Evolutionary conservation across 192 early-diverging fungal species (phyloP).

Genomic region (Coemansia sp.): DNA sequence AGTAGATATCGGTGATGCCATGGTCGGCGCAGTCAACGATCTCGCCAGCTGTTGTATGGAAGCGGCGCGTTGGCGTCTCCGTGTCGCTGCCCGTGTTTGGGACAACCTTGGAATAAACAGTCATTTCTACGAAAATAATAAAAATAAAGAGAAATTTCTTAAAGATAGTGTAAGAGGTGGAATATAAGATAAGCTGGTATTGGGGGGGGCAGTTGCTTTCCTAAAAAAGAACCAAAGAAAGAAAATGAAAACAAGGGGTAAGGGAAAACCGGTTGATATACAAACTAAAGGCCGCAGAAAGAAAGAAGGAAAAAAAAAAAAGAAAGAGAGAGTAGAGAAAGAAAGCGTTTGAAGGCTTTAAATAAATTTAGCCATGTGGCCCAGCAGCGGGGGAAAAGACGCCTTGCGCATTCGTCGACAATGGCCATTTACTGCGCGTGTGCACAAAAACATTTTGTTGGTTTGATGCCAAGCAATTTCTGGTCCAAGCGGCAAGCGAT

Average conservation of each 20-base stretch:
- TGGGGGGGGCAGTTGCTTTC: neutral
- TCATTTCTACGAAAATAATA: conserved; percentile 13
- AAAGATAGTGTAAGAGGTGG: neutral
- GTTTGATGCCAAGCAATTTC: neutral
- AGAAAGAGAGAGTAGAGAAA: neutral
- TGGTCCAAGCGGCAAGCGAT: neutral
- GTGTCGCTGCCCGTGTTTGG: conserved; percentile 29
- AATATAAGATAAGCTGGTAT: neutral
- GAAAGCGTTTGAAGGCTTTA: neutral
- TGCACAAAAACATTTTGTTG: neutral
- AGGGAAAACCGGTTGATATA: no score
- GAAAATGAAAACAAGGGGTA: no score
- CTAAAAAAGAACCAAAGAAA: neutral
- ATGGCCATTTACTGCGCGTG: neutral
- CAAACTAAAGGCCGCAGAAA: no score
- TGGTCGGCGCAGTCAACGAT: conserved; percentile 40
- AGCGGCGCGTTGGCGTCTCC: conserved; percentile 42
- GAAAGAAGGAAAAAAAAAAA: neutral
- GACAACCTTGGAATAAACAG: conserved; percentile 33
- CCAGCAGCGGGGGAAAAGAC: neutral
- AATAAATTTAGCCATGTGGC: no score
- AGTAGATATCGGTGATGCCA: conserved; percentile 37
- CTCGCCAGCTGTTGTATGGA: conserved; percentile 32
- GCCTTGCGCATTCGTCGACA: neutral
- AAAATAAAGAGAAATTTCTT: neutral